A percentile compares a stretch with the other conserved stretches of the same genome.
Conservation (phyloP, 2,329 filamentous ascomycete genomes). For the Aaosphaeria pasadenensis region DNA sequence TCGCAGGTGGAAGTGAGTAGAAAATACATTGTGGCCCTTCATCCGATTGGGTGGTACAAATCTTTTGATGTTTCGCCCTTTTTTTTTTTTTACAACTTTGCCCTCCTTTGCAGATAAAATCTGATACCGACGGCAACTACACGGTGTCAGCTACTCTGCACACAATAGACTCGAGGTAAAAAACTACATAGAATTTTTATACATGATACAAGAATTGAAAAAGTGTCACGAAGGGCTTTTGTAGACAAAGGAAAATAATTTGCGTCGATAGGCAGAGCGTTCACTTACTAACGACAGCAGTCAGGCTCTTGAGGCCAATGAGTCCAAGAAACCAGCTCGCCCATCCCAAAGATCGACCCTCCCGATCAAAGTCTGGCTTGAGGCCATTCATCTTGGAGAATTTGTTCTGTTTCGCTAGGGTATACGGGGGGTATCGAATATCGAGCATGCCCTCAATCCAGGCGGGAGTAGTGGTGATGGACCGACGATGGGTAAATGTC, state of each 20-base stretch:
- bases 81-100: not conserved
- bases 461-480: conserved; percentile 59
- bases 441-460: conserved; percentile 68
- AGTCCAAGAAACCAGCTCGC: conserved; percentile 29
- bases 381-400: conserved; percentile 49
- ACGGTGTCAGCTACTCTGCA: not conserved
- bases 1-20: too few species aligned
- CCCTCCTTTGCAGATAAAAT: not conserved
- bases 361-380: conserved; percentile 60
- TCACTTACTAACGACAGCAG: conserved; percentile 32
- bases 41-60: too few species aligned
- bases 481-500: conserved; percentile 61
- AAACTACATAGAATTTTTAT: not conserved
- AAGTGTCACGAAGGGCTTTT: not conserved
- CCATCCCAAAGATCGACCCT: conserved; percentile 43
- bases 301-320: conserved; percentile 27
- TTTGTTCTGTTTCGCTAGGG: conserved; percentile 52
- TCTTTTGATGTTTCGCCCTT: too few species aligned
- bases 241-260: not conserved
- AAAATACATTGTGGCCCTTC: too few species aligned
- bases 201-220: not conserved
- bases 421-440: conserved; percentile 64
- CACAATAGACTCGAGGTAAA: not conserved
- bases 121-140: not conserved
- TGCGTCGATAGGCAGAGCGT: not conserved